Evolutionary conservation across 179 eudicot species (phyloP).

Genomic region (Sideroxylon spinosum): DNA sequence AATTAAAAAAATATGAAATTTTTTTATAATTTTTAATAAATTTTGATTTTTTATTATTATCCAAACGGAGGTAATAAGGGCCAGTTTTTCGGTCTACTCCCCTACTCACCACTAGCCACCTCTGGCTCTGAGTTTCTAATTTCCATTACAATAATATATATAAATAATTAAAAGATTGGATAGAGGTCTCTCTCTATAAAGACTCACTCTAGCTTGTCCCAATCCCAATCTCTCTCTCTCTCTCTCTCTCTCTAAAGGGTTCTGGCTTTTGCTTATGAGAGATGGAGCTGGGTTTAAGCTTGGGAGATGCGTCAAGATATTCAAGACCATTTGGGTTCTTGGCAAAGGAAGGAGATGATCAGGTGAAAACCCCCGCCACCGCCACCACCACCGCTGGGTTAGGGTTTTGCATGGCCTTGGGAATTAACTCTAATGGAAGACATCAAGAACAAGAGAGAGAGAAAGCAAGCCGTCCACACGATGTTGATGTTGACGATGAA

Average conservation of each 20-base stretch:
- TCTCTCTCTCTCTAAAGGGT: slow-evolving; percentile 1
- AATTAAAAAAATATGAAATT: too few relatives aligned
- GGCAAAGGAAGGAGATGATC: slow-evolving; percentile 9
- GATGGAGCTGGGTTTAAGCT: slow-evolving; percentile 50
- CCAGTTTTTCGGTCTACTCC: too few relatives aligned
- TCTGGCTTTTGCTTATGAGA: not conserved
- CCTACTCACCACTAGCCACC: too few relatives aligned
- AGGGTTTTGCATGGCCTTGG: slow-evolving; percentile 15
- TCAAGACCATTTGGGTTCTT: slow-evolving; percentile 16
- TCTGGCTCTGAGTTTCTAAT: too few relatives aligned
- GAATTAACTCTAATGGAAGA: slow-evolving; percentile 8
- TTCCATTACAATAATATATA: too few relatives aligned
- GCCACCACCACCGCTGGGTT: slow-evolving; percentile 22
- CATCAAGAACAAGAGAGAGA: not conserved
- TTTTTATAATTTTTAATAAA: too few relatives aligned
- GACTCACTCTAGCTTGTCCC: slow-evolving; percentile 27
- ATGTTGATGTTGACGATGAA: not conserved
- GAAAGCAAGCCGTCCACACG: not conserved
- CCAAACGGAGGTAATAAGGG: too few relatives aligned
- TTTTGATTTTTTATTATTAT: too few relatives aligned
- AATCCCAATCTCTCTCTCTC: not conserved
- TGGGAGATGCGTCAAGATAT: slow-evolving; percentile 29
- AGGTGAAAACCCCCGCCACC: not conserved
- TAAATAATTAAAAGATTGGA: slow-evolving; percentile 5
- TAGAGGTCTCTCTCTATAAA: slow-evolving; percentile 26